Conservation (phyloP, 768 basidiomycete species). For the Steccherinum ochraceum region DNA sequence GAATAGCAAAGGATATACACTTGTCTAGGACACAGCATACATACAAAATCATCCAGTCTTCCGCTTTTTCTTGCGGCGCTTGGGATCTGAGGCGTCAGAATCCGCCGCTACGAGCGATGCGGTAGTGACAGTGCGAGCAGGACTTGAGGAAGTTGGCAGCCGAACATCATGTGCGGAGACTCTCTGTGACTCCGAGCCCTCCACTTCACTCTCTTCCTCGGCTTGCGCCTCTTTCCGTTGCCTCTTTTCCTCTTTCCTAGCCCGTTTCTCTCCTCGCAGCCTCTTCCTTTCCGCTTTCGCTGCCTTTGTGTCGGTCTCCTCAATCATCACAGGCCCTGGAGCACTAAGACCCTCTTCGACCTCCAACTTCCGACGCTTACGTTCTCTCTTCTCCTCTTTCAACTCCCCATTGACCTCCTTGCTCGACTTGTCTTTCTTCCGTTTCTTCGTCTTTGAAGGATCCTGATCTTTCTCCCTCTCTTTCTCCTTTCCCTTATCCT, state of each 20-base stretch:
- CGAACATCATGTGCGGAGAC: too few species aligned
- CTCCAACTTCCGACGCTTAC: conserved; percentile 3
- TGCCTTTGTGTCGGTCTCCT: not conserved
- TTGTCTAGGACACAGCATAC: too few species aligned
- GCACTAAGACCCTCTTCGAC: conserved; percentile 3
- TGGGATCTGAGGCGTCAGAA: not conserved
- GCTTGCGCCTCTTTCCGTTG: not conserved
- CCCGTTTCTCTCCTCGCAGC: conserved; percentile 19
- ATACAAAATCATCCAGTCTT: too few species aligned
- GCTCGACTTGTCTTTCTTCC: not conserved
- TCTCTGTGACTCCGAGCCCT: too few species aligned
- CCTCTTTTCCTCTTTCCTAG: conserved; percentile 18
- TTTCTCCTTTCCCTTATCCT: conserved; percentile 2
- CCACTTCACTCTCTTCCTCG: not conserved
- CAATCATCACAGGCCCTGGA: not conserved
- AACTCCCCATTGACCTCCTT: conserved; percentile 4
- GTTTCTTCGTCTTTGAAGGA: conserved; percentile 1
- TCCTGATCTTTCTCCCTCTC: conserved; percentile 10
- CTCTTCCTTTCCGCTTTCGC: conserved; percentile 17
- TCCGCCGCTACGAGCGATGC: too few species aligned
- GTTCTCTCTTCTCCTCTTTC: conserved; percentile 5
- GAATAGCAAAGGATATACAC: too few species aligned
- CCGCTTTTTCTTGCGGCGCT: not conserved
- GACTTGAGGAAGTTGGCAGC: too few species aligned
- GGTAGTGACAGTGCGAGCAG: too few species aligned